Base-by-base conservation (phyloP, 257 asterid species). In the Anisodus acutangulus region DNA sequence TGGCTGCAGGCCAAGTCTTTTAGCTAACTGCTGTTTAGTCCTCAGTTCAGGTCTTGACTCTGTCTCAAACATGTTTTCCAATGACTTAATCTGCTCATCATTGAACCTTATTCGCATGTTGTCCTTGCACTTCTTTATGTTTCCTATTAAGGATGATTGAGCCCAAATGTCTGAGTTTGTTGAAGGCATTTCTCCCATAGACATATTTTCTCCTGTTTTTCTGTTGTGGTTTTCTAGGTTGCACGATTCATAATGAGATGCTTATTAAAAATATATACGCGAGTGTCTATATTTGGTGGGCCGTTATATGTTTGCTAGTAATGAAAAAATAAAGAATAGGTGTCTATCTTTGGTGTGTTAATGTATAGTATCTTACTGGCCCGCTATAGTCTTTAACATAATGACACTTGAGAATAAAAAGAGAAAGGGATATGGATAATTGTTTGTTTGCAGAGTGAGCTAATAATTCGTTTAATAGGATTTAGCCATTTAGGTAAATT, bases 41-140 rank as follows among this genome's bases (percentile, higher is more conserved):
- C 90, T 91, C 43, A 90, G 86, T 91, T 93, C 98, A 0, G 97
- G 98, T 51, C 95, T 88, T 0, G 97, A 72, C 59, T 95, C 94
- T 0, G 90, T n/a, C 89, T 89, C 89, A 60, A 91, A 93, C 64
- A 89, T 92, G 19, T 89, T 88, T 85, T 95, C 98, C 35, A 95
- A 85, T 13, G 89, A 92, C 90, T 82, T 89, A 63, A 93, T 87
- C 62, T 95, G 98, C 10, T 91, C 93, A 81, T 93, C 97, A 37
- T 87, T 90, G 57, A 95, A 95, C 83, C 98, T 87, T 78, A 87
- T 92, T 79, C 89, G 89, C 86, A 86, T 87, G 62, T 41, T 84
- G 83, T 81, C 84, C 54, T 82, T 91, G 90, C 54, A 78, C 47
- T 70, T 82, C 55, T 63, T 83, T 31, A 31, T 31, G 35, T 31